Evolutionary conservation across 2,329 filamentous ascomycete species (phyloP), one percentile per base, ranked within the genome.

Genomic region (Verticillium isaacii): DNA sequence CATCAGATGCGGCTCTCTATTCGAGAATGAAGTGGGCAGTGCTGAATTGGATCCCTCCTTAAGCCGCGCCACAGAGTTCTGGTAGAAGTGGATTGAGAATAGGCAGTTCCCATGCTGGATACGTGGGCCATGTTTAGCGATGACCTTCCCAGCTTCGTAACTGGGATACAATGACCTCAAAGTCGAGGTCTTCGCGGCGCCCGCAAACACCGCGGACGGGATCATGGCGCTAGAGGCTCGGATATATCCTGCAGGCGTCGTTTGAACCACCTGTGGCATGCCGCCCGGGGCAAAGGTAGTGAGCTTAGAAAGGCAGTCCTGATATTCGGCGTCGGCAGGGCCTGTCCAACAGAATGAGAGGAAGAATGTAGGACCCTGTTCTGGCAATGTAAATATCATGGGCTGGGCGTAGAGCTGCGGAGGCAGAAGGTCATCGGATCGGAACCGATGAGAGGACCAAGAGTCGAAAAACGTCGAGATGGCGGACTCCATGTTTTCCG

Each of bases 311-410:
- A 71, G 63, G 69, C 69, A 73, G 6, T 50, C 60, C 29, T 68
- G 65, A 7, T 71, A 73, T 11, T 70, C 67, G 3, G 71, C 69
- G 3, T 71, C 65, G n/a, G 74, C 68, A 6, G 70, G 66, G 1
- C 69, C 71, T 17, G 70, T 66, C 75, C 75, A 78, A 2, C 71
- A 69, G 34, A 72, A 73, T 1, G 66, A 50, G 7, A 70, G 25
- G 0, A 64, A 63, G 1, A 77, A 62, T 0, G 66, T 34, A 58
- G 68, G 71, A 0, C 74, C 74, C 1, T 69, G 41, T 9, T 63
- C 62, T 0, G 75, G 73, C 2, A 71, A 63, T 37, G 74, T 72
- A 12, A 74, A 61, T 0, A 73, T 65, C 14, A 71, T 63, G 23
- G 72, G 70, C 57, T 74, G 68, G 19, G 71, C 61, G 25, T 56